Evolutionary conservation across 2,329 filamentous ascomycete species (phyloP), one percentile per base, ranked within the genome.

Genomic region (Sporothrix pseudoabietina): DNA sequence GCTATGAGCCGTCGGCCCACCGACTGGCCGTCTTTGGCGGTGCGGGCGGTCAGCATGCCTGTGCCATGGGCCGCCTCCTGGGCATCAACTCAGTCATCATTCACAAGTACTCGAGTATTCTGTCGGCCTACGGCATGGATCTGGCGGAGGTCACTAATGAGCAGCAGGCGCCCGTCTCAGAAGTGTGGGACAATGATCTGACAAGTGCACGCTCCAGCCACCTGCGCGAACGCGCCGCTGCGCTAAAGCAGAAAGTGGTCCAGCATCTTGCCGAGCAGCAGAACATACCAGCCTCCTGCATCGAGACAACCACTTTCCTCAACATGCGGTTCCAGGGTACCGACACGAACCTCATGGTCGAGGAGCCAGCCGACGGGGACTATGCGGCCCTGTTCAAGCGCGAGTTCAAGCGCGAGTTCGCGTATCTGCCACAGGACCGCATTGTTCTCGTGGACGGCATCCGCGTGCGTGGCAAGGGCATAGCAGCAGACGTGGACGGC

Each of bases 361-460:
- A 26, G 26, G 26, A 26, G 26, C 26, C 26, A 26, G 26, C 26
- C 26, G 26, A 26, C 26, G 26, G 26, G 26, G 26, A 26, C 26
- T 26, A 26, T 26, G 26, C 26, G 26, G 26, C 26, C 10, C 9
- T 14, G 8, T 44, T 14, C 83, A 86, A 10, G 91, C 87, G 75
- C 84, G 81, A 22, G 89, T 88, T 7, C 88, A 92, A 30, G 88
- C 91, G 26, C 14, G 96, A 92, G 92, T 91, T 90, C 76, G 93
- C 92, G 0, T 98, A 98, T 78, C 85, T 97, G 0, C 41, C 41
- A 8, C 84, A 97, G 2, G 92, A 96, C 73, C 87, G 94, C 71
- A 92, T 97, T 76, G 92, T 97, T 72, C 94, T 97, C 63, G 87
- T 97, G 8, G 94, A 97, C 75, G 94, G 97, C 80, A 92, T 97